Evolutionary conservation across 768 basidiomycete genomes (phyloP).

Genomic region (Naganishia antarctica): DNA sequence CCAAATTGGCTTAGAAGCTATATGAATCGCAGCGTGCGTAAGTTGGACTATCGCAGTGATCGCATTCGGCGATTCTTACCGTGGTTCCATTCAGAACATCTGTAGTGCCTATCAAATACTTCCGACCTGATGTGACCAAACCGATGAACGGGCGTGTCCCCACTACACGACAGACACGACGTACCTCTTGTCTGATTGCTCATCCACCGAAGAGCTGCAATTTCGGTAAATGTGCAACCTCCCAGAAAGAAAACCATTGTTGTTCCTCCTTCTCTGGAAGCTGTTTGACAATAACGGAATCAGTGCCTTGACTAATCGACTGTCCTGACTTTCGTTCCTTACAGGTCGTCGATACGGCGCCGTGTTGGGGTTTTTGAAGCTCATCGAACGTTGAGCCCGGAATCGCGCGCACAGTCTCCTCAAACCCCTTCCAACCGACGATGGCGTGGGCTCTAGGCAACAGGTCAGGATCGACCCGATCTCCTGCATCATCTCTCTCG

Average conservation of each 20-base stretch:
- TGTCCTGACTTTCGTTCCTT: conserved; percentile 21
- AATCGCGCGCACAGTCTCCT: conserved; percentile 74
- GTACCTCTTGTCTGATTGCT: conserved; percentile 74
- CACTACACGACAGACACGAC: conserved; percentile 14
- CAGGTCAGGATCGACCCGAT: conserved; percentile 45
- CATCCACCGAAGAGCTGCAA: conserved; percentile 90
- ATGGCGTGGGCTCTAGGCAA: conserved; percentile 78
- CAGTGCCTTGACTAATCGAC: not conserved
- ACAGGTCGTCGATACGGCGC: conserved; percentile 23
- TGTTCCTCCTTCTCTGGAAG: conserved; percentile 57
- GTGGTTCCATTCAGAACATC: conserved; percentile 71
- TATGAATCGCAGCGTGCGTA: not conserved
- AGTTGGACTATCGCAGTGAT: not conserved
- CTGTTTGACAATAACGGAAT: not conserved
- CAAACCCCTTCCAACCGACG: conserved; percentile 95
- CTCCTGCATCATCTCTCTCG: not conserved
- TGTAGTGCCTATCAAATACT: conserved; percentile 84
- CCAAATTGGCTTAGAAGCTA: not conserved
- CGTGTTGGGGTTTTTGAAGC: conserved; percentile 46
- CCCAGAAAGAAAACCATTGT: conserved; percentile 95
- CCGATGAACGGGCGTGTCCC: not conserved
- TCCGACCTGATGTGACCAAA: conserved; percentile 57
- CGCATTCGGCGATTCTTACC: conserved; percentile 31
- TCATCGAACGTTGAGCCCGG: conserved; percentile 85
- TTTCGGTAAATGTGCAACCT: conserved; percentile 95